These are phyloP conservation scores for Monosporascus sp. DNA, from an alignment of 2,329 filamentous ascomycete genomes.

Conservation along the genomic window DNA sequence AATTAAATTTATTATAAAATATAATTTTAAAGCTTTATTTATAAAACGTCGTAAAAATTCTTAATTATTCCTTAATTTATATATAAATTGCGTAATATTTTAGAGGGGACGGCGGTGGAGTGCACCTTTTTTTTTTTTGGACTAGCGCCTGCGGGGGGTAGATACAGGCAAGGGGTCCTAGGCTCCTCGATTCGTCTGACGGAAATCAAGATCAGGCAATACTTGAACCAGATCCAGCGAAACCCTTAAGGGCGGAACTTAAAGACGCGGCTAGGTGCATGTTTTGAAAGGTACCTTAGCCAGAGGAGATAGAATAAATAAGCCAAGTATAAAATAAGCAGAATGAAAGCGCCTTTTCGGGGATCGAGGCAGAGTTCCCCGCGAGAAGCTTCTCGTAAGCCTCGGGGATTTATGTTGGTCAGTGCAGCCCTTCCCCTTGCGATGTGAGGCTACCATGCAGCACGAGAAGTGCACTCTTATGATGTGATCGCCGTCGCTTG, in stretches of 20 bases:
- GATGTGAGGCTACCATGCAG: not conserved
- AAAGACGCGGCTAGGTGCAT: slow-evolving; percentile 20
- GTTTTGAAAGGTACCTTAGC: slow-evolving; percentile 12
- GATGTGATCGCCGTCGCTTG: not conserved
- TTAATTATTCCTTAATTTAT: too few species aligned
- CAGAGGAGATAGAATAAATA: not conserved
- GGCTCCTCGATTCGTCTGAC: not conserved
- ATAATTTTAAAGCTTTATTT: too few species aligned
- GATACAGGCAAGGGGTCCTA: not conserved
- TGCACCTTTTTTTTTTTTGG: too few species aligned
- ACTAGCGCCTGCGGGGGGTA: too few species aligned
- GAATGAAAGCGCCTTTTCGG: slow-evolving; percentile 1
- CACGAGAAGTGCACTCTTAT: not conserved
- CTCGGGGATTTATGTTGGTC: not conserved
- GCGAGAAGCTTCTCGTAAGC: not conserved
- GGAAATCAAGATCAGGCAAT: slow-evolving; percentile 16
- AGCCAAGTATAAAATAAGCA: too few species aligned
- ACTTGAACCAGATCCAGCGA: slow-evolving; percentile 18
- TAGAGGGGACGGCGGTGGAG: too few species aligned
- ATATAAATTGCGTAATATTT: too few species aligned
- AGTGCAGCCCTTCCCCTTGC: not conserved
- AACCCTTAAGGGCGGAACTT: slow-evolving; percentile 11
- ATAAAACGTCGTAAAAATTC: too few species aligned
- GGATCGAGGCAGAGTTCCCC: not conserved
- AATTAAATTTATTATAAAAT: too few species aligned